These are phyloP conservation scores for Populus hybrid DNA, from an alignment of 441 rosid genomes.

Conservation along the genomic window DNA sequence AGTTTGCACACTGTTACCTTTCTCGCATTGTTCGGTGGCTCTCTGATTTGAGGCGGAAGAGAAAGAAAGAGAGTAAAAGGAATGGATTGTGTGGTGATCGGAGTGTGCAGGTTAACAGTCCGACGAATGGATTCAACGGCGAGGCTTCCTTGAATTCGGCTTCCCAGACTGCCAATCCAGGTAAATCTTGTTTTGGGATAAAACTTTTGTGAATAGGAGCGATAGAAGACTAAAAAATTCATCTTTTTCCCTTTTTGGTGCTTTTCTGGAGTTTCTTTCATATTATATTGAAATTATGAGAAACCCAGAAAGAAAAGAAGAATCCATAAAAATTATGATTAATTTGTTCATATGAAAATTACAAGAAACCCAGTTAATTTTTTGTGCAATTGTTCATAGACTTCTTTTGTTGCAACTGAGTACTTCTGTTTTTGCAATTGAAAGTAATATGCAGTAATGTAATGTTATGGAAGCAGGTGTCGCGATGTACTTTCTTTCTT, in stretches of 20 bases:
- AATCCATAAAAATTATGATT: neutral
- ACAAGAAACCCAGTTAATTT: neutral
- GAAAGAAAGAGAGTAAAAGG: neutral
- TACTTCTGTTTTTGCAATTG: neutral
- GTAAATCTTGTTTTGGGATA: neutral
- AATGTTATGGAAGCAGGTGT: neutral
- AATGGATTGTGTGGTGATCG: neutral
- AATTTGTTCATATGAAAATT: neutral
- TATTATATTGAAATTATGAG: neutral
- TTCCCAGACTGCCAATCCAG: constrained; percentile 8
- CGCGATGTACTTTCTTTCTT: neutral
- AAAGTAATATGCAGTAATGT: no score
- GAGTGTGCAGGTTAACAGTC: constrained; percentile 9
- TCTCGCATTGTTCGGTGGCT: constrained; percentile 21
- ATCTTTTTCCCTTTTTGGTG: neutral
- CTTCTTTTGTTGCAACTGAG: neutral
- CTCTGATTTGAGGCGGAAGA: constrained; percentile 13
- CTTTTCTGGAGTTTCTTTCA: neutral
- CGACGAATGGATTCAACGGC: constrained; percentile 11
- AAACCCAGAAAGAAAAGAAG: neutral
- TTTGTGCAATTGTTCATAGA: neutral
- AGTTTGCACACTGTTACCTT: constrained; percentile 1
- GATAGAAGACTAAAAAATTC: neutral
- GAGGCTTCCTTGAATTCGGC: neutral
- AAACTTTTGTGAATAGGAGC: neutral